Percentiles rank a stretch among this genome's conserved stretches.
Evolutionary conservation across 768 basidiomycete genomes (phyloP).

Genomic region (Podaxis pistillaris): DNA sequence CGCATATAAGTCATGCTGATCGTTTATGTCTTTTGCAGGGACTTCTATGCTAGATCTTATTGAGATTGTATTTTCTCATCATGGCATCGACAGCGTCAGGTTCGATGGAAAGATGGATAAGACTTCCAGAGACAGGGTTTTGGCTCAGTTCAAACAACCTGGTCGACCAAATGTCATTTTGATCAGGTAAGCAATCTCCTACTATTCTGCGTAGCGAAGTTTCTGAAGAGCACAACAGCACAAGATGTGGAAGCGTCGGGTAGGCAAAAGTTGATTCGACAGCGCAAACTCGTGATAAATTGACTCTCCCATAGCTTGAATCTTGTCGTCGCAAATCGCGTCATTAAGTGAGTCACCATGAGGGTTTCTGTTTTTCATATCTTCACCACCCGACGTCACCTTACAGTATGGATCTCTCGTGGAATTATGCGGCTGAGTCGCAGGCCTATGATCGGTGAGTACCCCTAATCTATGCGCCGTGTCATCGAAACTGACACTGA

Average conservation of each 20-base stretch:
- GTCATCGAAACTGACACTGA: constrained; percentile 20
- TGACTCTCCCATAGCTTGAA: constrained; percentile 39
- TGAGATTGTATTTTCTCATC: constrained; percentile 55
- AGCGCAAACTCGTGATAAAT: not conserved
- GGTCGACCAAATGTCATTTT: constrained; percentile 64
- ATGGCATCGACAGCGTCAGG: constrained; percentile 56
- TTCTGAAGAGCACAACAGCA: constrained; percentile 31
- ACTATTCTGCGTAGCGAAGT: not conserved
- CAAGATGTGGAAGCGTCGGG: constrained; percentile 71
- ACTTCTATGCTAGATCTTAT: constrained; percentile 71
- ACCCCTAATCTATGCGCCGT: not conserved
- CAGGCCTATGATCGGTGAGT: constrained; percentile 53
- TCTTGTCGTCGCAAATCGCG: constrained; percentile 64
- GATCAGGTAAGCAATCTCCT: constrained; percentile 44
- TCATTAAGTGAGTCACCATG: constrained; percentile 52
- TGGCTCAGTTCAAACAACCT: constrained; percentile 51
- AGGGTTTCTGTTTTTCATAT: not conserved
- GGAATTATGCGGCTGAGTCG: constrained; percentile 72
- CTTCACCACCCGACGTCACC: not conserved
- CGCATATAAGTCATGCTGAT: not conserved
- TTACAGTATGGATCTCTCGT: constrained; percentile 65
- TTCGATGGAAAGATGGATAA: constrained; percentile 73
- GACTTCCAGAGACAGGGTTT: constrained; percentile 43
- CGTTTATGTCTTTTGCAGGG: constrained; percentile 40
- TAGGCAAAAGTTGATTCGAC: constrained; percentile 14